Conservation (phyloP, 148 eudicot species). For the Chenopodium album region DNA sequence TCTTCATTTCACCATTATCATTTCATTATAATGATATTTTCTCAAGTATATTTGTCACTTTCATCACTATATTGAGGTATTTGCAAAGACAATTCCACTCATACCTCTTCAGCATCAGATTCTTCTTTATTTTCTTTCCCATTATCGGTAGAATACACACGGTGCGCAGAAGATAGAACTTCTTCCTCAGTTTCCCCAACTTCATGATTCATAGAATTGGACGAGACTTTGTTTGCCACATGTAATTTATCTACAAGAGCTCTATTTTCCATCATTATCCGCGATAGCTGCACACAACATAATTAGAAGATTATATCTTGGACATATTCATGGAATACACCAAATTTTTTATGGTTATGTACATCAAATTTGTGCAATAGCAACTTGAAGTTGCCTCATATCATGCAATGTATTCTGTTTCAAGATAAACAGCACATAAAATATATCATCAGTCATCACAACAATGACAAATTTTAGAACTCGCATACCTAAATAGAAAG, state of each 20-base stretch:
- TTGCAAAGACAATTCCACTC: background rate
- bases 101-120: conserved; percentile 38
- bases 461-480: background rate
- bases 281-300: conserved; percentile 50
- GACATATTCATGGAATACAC: background rate
- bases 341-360: background rate
- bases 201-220: conserved; percentile 26
- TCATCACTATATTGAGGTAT: too few relatives aligned
- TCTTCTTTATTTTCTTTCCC: conserved; percentile 28
- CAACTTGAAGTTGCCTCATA: background rate
- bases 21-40: too few relatives aligned
- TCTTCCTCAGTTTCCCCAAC: conserved; percentile 30
- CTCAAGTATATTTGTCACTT: too few relatives aligned
- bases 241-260: conserved; percentile 32
- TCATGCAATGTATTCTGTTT: background rate
- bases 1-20: background rate
- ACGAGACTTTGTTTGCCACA: conserved; percentile 25
- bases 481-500: background rate
- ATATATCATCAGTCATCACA: background rate
- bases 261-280: conserved; percentile 54
- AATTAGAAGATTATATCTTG: background rate
- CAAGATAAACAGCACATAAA: background rate
- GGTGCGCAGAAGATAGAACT: conserved; percentile 22
- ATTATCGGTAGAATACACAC: conserved; percentile 8
- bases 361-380: background rate